Base-by-base conservation (phyloP, 2,329 filamentous ascomycete genomes). In the Beauveria asiatica region DNA sequence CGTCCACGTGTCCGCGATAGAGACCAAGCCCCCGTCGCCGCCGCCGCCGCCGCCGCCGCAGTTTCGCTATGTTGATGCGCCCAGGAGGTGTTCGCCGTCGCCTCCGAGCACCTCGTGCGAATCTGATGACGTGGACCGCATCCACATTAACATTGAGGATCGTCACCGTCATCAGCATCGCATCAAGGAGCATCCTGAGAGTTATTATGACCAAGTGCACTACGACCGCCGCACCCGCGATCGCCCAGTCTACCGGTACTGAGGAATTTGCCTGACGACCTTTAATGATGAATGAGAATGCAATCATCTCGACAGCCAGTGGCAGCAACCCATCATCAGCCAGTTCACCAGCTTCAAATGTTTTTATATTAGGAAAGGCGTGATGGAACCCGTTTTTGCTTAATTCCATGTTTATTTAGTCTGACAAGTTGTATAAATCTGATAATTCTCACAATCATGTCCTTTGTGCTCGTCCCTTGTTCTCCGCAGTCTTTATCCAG, bases 101-200 rank as follows among this genome's bases (percentile, higher is more conserved):
- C 50, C 57, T 9, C 57, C 57, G 27, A 59, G 57, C 57, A 46
- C 49, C n/a, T 48, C 42, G 9, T 59, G 57, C 49, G 57, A 59
- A 19, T 65, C 72, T 65, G 64, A 71, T 67, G 70, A 72, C 61
- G 61, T 72, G 49, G 66, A 66, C 61, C 62, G 59, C 19, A 63
- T 66, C 13, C 57, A 54, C 21, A 62, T 67, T 9, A 58, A 54
- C 19, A 65, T 65, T 21, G 59, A 62, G 57, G 68, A 71, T 62
- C 66, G 66, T n/a, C 64, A 67, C 33, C 62, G 64, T 5, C 64
- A 52, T n/a, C 57, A 54, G 42, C 50, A 54, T 17, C 57, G 57
- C 16, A 30, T 54, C 16, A 41, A 23, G 30, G 57, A 60, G 30
- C 57, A 48, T 5, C 42, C 50, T 1, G 50, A 54, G 57, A 54